Conservation (phyloP, 2,329 filamentous ascomycete species). For the Neofusicoccum umdonicola region DNA sequence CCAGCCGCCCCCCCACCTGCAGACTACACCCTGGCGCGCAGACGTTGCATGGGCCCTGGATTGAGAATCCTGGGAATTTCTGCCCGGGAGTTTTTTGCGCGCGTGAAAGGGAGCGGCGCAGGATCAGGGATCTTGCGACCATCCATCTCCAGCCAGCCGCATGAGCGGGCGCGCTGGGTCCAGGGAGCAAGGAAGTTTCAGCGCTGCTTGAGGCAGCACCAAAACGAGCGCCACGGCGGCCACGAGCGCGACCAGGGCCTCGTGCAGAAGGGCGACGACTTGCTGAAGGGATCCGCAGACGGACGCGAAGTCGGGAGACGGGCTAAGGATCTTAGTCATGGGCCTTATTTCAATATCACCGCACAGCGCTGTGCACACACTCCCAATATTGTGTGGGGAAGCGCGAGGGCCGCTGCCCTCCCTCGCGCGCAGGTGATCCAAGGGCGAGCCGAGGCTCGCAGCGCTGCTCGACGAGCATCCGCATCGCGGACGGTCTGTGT, state of each 20-base stretch:
- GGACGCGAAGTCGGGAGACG: slow-evolving; percentile 4
- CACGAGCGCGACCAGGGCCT: slow-evolving; percentile 9
- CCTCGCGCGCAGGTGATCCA: not conserved
- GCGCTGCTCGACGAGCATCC: not conserved
- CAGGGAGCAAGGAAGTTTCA: not conserved
- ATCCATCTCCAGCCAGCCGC: not conserved
- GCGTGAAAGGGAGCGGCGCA: not conserved
- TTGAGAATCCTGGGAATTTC: not conserved
- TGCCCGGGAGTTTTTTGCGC: slow-evolving; percentile 4
- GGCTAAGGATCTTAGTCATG: slow-evolving; percentile 18
- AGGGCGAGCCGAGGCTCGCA: slow-evolving; percentile 1
- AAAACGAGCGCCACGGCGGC: slow-evolving; percentile 6
- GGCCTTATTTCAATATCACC: slow-evolving; percentile 18
- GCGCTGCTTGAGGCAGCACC: not conserved
- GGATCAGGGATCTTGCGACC: slow-evolving; percentile 1
- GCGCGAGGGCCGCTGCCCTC: not conserved
- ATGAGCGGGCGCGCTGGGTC: not conserved
- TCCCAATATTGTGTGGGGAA: slow-evolving; percentile 16
- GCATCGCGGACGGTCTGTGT: slow-evolving; percentile 9
- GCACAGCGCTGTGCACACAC: not conserved
- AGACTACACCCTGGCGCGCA: not conserved
- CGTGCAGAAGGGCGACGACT: not conserved
- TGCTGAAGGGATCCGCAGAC: slow-evolving; percentile 11
- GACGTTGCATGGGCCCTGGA: not conserved
- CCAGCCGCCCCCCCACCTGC: not conserved